Evolutionary conservation across 2,329 filamentous ascomycete genomes (phyloP).

Genomic region (Fusarium verrucosum): DNA sequence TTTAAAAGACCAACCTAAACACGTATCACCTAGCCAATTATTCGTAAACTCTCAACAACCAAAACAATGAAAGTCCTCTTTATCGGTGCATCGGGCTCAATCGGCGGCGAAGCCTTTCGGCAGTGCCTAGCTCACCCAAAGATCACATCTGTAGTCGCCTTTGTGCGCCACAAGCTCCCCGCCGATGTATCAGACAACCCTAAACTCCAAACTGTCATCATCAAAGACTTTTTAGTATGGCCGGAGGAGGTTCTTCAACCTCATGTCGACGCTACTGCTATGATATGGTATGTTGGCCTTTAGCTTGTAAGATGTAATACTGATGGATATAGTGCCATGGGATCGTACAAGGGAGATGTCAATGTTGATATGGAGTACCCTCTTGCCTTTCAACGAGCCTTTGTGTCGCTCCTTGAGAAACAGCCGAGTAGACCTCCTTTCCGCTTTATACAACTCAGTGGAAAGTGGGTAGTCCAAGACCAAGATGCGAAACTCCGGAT

Average conservation of each 20-base stretch:
- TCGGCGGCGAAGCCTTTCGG: conserved; percentile 47
- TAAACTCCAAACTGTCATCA: conserved; percentile 24
- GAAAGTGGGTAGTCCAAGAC: conserved; percentile 47
- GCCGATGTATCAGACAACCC: conserved; percentile 14
- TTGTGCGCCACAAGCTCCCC: conserved; percentile 45
- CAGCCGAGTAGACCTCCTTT: conserved; percentile 27
- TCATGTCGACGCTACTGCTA: conserved; percentile 35
- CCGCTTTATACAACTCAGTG: conserved; percentile 48
- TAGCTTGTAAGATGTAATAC: accelerated
- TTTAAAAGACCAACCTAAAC: not conserved
- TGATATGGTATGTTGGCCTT: conserved; percentile 35
- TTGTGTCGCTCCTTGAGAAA: conserved; percentile 11
- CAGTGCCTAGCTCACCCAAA: conserved; percentile 48
- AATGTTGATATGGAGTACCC: conserved; percentile 38
- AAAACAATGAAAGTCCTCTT: conserved; percentile 50
- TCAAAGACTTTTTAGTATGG: conserved; percentile 38
- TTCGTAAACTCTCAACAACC: accelerated
- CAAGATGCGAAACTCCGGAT: conserved; percentile 46
- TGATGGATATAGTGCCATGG: conserved; percentile 30
- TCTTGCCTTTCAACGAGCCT: conserved; percentile 23
- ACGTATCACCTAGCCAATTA: not conserved
- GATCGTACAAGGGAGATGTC: conserved; percentile 30
- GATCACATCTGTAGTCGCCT: conserved; percentile 46
- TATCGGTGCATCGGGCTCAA: conserved; percentile 48
- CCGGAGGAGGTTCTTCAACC: conserved; percentile 10